A percentile compares a stretch with the other conserved stretches of the same genome.
phyloP scores from a whole-genome alignment of 371 early-diverging fungal species.

The Quaeritorhiza haematococci region DNA sequence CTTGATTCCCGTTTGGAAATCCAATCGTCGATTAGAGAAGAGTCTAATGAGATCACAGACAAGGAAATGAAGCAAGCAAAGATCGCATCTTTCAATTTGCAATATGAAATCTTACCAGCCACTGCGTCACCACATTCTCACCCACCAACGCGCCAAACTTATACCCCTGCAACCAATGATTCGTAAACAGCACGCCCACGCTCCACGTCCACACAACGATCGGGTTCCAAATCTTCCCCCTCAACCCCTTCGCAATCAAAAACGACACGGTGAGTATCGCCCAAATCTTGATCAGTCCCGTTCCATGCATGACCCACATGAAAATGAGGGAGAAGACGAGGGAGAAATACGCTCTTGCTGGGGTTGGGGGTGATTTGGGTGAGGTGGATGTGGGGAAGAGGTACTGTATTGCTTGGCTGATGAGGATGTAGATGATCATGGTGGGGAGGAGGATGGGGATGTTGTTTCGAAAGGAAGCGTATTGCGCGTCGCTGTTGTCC shows the following conservation, averaged over 20 bases:
- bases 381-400: not conserved
- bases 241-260: constrained; percentile 46
- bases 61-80: too few relatives aligned
- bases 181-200: constrained; percentile 66
- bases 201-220: constrained; percentile 73
- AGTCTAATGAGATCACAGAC: too few relatives aligned
- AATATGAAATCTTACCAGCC: constrained; percentile 50
- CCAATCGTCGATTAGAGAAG: too few relatives aligned
- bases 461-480: constrained; percentile 70
- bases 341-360: constrained; percentile 26
- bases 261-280: constrained; percentile 59
- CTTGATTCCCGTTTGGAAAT: too few relatives aligned
- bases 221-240: constrained; percentile 28
- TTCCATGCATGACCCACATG: constrained; percentile 59
- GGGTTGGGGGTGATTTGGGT: not conserved
- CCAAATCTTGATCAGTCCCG: constrained; percentile 67
- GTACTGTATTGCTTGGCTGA: constrained; percentile 14
- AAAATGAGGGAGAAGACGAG: constrained; percentile 59
- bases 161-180: constrained; percentile 70
- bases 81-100: constrained; percentile 5
- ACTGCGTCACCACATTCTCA: constrained; percentile 49
- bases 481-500: constrained; percentile 87
- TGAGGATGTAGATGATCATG: constrained; percentile 25
- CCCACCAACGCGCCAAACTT: constrained; percentile 58
- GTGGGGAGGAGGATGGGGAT: constrained; percentile 57